phyloP scores from a whole-genome alignment of 257 asterid species.

The Henckelia pumila region DNA sequence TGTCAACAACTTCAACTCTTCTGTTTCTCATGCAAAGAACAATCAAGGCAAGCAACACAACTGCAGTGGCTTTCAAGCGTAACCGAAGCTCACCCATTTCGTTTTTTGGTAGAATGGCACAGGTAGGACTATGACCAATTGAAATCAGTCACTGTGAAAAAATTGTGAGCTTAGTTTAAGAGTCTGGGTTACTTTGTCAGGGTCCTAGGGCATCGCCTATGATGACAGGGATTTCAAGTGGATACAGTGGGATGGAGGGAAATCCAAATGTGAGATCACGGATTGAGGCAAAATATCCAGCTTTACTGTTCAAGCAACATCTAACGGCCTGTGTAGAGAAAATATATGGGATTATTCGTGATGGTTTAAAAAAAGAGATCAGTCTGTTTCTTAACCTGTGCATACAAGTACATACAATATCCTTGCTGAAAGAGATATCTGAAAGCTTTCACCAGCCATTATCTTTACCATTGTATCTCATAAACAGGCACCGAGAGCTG shows the following conservation, averaged over 20 bases:
- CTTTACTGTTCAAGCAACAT: slow-evolving; percentile 41
- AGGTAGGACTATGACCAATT: slow-evolving; percentile 41
- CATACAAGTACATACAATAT: slow-evolving; percentile 60
- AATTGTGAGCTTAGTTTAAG: slow-evolving; percentile 26
- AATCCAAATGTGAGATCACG: slow-evolving; percentile 60
- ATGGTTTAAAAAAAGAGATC: slow-evolving; percentile 82
- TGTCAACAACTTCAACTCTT: slow-evolving; percentile 83
- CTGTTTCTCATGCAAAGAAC: slow-evolving; percentile 78
- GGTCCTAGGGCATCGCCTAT: slow-evolving; percentile 19
- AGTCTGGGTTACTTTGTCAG: slow-evolving; percentile 38
- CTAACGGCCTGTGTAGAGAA: slow-evolving; percentile 91
- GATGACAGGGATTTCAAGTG: slow-evolving; percentile 71
- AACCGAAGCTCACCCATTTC: slow-evolving; percentile 72
- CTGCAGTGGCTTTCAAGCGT: slow-evolving; percentile 51
- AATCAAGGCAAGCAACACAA: slow-evolving; percentile 73
- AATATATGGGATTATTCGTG: slow-evolving; percentile 86
- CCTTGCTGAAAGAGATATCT: slow-evolving; percentile 8
- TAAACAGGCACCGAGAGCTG: slow-evolving; percentile 83
- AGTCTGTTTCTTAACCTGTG: slow-evolving; percentile 74
- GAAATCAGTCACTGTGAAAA: slow-evolving; percentile 24
- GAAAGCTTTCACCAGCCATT: slow-evolving; percentile 6
- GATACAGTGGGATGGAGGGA: slow-evolving; percentile 91
- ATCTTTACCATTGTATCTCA: slow-evolving; percentile 28
- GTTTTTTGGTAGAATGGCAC: slow-evolving; percentile 86
- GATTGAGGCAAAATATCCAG: slow-evolving; percentile 91